Evolutionary conservation across 768 basidiomycete genomes (phyloP).

Genomic region (Boletus reticuloceps): DNA sequence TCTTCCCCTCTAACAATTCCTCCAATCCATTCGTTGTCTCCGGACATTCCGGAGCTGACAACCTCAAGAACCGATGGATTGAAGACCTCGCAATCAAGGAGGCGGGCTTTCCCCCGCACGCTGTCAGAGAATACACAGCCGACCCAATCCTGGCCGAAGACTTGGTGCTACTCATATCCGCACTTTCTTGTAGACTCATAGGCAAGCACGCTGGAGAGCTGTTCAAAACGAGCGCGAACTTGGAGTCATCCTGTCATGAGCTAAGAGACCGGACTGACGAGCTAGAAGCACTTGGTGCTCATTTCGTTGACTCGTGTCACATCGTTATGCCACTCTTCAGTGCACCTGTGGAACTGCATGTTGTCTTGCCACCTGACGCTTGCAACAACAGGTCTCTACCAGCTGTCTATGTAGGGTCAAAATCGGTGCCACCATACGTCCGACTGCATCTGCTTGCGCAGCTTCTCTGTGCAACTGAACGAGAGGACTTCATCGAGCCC

Average conservation of each 20-base stretch:
- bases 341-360: conserved; percentile 62
- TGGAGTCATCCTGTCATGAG: conserved; percentile 11
- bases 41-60: conserved; percentile 57
- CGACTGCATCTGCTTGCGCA: conserved; percentile 76
- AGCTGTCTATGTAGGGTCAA: conserved; percentile 74
- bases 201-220: conserved; percentile 37
- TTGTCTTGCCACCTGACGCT: conserved; percentile 47
- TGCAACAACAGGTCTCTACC: conserved; percentile 48
- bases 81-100: conserved; percentile 79
- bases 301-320: conserved; percentile 43
- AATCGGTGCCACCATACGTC: conserved; percentile 71
- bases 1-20: conserved; percentile 61
- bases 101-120: conserved; percentile 76
- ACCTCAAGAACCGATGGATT: conserved; percentile 73
- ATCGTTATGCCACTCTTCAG: conserved; percentile 63
- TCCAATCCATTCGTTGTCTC: conserved; percentile 70
- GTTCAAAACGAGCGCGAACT: conserved; percentile 35
- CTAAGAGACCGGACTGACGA: conserved; percentile 35
- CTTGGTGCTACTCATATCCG: conserved; percentile 54
- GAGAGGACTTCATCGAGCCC: conserved; percentile 53
- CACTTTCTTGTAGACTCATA: conserved; percentile 52
- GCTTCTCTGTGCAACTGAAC: conserved; percentile 56
- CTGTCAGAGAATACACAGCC: conserved; percentile 55
- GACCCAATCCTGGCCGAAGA: conserved; percentile 39
- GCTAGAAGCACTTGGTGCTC: conserved; percentile 56